A percentile compares a stretch with the other conserved stretches of the same genome.
These are phyloP conservation scores for Staphylotrichum tortipilum DNA, from an alignment of 495 filamentous ascomycete species.

Conservation along the genomic window DNA sequence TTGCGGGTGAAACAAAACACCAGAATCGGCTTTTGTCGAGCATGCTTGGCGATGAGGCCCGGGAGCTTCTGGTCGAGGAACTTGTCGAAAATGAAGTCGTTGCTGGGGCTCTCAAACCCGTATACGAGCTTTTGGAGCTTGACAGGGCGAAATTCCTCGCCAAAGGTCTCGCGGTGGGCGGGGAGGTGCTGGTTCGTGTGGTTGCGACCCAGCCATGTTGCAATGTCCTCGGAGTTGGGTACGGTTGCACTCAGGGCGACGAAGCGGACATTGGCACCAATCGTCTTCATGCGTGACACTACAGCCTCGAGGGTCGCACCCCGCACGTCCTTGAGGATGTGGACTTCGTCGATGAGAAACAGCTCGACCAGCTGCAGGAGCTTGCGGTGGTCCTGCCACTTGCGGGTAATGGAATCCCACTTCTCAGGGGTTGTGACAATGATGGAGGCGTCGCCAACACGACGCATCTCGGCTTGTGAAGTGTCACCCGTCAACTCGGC, in stretches of 20 bases:
- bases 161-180: constrained; percentile 71
- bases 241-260: constrained; percentile 89
- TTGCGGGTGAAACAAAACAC: constrained; percentile 85
- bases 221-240: constrained; percentile 86
- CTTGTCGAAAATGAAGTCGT: constrained; percentile 86
- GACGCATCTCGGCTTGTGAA: constrained; percentile 59
- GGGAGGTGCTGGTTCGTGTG: constrained; percentile 57
- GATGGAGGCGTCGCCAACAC: constrained; percentile 73
- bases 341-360: constrained; percentile 94
- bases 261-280: constrained; percentile 79
- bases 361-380: constrained; percentile 80
- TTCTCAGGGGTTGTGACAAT: constrained; percentile 98
- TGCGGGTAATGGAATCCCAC: constrained; percentile 95
- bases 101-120: constrained; percentile 53
- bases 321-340: constrained; percentile 82
- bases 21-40: constrained; percentile 77
- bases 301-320: constrained; percentile 93
- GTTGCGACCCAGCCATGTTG: constrained; percentile 80
- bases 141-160: constrained; percentile 85
- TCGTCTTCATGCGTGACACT: constrained; percentile 92
- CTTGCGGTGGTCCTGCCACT: constrained; percentile 84
- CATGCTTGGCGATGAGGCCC: constrained; percentile 66
- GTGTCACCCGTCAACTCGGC: constrained; percentile 92
- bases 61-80: constrained; percentile 65
- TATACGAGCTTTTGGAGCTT: constrained; percentile 80